Conservation (phyloP, 257 asterid species). For the Scutellaria baicalensis region DNA sequence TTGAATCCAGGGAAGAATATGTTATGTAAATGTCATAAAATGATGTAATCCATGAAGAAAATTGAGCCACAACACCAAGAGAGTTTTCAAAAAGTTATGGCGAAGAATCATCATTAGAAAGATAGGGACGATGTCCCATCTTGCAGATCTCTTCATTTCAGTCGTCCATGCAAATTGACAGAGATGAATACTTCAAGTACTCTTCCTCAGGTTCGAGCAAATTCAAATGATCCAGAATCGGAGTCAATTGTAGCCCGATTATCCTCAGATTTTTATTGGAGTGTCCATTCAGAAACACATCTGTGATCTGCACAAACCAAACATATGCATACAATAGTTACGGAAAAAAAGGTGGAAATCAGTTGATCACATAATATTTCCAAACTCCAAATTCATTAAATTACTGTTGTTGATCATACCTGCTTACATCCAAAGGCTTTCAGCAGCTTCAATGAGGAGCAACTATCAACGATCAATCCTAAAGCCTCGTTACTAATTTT, state of each 20-base stretch:
- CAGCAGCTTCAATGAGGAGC: conserved; percentile 61
- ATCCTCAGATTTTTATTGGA: conserved; percentile 52
- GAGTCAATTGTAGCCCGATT: conserved; percentile 33
- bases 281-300: conserved; percentile 45
- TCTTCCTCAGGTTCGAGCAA: conserved; percentile 36
- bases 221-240: conserved; percentile 27
- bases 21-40: background rate
- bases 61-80: background rate
- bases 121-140: background rate
- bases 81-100: background rate
- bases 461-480: conserved; percentile 69
- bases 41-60: background rate
- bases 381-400: background rate
- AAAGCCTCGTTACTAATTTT: conserved; percentile 49
- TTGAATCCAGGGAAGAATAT: background rate
- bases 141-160: background rate
- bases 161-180: background rate
- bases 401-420: conserved; percentile 29
- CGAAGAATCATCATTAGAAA: no score
- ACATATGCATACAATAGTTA: background rate
- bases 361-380: background rate
- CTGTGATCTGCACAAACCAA: conserved; percentile 49
- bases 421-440: conserved; percentile 78
- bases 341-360: background rate
- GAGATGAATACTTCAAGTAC: conserved; percentile 38